phyloP scores from a whole-genome alignment of 345 rosid genomes.

The Gynandropsis gynandra region DNA sequence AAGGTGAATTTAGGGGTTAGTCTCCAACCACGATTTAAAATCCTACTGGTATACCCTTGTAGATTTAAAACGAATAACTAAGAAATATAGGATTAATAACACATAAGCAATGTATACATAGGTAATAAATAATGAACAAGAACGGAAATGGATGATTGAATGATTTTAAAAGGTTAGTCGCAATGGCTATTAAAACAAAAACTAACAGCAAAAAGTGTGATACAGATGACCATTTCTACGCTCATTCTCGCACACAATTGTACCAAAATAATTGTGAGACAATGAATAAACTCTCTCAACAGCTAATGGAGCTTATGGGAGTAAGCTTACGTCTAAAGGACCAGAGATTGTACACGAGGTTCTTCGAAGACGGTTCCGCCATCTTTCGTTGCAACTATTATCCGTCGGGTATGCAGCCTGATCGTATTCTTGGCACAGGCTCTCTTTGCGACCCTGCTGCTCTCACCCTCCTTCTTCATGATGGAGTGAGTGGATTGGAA shows the following conservation, averaged over 20 bases:
- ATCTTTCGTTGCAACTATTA: constrained; percentile 46
- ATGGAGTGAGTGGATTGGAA: constrained; percentile 46
- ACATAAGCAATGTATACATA: no score
- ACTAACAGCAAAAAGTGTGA: no score
- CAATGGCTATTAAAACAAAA: no score
- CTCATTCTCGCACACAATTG: constrained; percentile 11
- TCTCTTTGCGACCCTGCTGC: constrained; percentile 32
- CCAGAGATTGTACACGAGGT: constrained; percentile 21
- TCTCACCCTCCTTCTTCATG: constrained; percentile 45
- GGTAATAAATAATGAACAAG: no score
- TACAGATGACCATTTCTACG: background rate
- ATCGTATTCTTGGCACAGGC: constrained; percentile 44
- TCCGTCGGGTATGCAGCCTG: constrained; percentile 40
- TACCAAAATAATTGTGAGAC: constrained; percentile 25
- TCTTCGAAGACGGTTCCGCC: constrained; percentile 32
- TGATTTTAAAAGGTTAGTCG: no score
- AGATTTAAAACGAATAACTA: no score
- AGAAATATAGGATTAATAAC: no score
- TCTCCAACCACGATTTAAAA: no score
- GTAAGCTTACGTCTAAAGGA: constrained; percentile 36
- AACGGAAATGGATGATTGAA: no score
- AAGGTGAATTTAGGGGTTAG: no score
- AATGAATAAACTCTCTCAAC: constrained; percentile 15
- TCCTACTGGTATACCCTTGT: no score
- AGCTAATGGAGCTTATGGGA: constrained; percentile 23